Conservation (phyloP, 805 yeast species). For the Spathaspora gorwiae region DNA sequence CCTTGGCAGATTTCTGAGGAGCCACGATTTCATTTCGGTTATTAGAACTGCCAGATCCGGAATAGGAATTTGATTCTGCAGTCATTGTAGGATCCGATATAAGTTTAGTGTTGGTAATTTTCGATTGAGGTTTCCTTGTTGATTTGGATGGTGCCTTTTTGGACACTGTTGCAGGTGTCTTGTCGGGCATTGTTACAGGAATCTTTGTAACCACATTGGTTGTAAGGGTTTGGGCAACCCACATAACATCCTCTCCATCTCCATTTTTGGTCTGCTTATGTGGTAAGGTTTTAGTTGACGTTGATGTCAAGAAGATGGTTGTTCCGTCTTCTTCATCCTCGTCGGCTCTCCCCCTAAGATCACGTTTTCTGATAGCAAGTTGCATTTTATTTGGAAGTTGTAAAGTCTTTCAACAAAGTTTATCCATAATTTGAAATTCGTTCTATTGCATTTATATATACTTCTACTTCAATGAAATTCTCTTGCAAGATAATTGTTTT, state of each 20-base stretch:
- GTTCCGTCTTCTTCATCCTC: slow-evolving; percentile 1
- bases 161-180: too few relatives aligned
- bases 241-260: neutral
- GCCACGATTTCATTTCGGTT: too few relatives aligned
- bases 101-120: neutral
- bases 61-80: neutral
- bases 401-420: too few relatives aligned
- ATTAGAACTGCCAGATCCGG: neutral
- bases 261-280: neutral
- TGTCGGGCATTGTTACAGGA: neutral
- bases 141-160: too few relatives aligned
- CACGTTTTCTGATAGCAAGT: neutral
- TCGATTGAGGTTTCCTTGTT: too few relatives aligned
- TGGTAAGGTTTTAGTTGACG: slow-evolving; percentile 7
- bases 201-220: neutral
- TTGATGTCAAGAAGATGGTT: slow-evolving; percentile 7
- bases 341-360: neutral
- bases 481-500: too few relatives aligned
- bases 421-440: too few relatives aligned
- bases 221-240: neutral
- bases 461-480: too few relatives aligned
- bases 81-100: neutral
- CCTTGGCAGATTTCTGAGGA: slow-evolving; percentile 9
- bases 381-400: neutral
- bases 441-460: too few relatives aligned